Base-by-base conservation (phyloP, 2,329 filamentous ascomycete genomes). In the Bipolaris sorokiniana region DNA sequence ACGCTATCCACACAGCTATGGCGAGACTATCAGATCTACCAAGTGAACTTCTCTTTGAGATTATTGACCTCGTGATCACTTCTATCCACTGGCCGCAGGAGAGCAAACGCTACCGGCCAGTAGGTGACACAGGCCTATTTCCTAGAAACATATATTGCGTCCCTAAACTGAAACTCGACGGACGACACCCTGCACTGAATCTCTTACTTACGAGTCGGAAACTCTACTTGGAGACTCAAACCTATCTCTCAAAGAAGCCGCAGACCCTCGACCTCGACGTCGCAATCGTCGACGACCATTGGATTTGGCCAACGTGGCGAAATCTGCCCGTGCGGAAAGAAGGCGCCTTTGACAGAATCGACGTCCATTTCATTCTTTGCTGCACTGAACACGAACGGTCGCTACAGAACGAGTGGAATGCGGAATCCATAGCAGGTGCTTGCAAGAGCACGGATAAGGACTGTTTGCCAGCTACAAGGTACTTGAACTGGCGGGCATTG, bases 241-340 rank as follows among this genome's bases (percentile, higher is more conserved):
- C 33, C 1, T 61, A 56, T 23, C 36, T 61, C 5, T 45, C 47
- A 20, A 59, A 53, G 13, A 50, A 40, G 7, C 36, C 51, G 1
- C 51, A 47, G n/a, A 41, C 20, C 11, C 46, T 63, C 31, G 36
- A 56, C 20, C 13, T 64, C 7, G 62, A 66, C 22, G 15, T 66
- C 6, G 52, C 56, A 7, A 52, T 66, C 22, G 42, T 66, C 4
- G 28, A 63, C 38, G 42, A 57, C 13, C 46, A 62, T 48, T 66
- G 62, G 62, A 56, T 66, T 37, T 64, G 53, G 58, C 64, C 59
- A 18, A 61, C 48, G 9, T 61, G 55, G 56, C 51, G 56, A n/a
- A 47, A 36, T 23, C 52, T 64, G 10, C 58, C 60, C 18, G 16
- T 38, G 22, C 42, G 41, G 6, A 48, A 38, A 22, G 45, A 11